These are phyloP conservation scores for Macrocybe gigantea DNA, from an alignment of 768 basidiomycete genomes.

Conservation along the genomic window DNA sequence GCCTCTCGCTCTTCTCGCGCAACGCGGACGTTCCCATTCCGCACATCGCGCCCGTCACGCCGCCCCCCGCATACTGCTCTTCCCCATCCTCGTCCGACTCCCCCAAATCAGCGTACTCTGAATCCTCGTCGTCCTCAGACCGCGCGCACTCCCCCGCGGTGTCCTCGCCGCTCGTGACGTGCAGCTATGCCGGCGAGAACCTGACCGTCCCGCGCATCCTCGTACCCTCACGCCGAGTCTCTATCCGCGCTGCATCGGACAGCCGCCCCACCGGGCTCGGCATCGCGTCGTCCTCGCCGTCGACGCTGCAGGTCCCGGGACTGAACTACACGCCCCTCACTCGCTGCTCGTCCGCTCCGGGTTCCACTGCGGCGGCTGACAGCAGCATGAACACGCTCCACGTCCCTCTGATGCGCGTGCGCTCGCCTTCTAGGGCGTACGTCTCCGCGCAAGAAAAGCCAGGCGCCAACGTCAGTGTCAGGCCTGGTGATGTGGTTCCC, in stretches of 20 bases:
- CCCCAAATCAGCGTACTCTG: background rate
- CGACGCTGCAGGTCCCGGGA: background rate
- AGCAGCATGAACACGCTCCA: too few relatives aligned
- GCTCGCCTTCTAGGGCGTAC: too few relatives aligned
- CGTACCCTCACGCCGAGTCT: background rate
- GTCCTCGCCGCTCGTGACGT: too few relatives aligned
- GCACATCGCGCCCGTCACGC: constrained; percentile 2
- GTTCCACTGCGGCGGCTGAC: too few relatives aligned
- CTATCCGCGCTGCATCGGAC: constrained; percentile 3
- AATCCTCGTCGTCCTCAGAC: background rate
- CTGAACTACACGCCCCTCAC: background rate
- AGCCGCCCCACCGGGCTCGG: background rate
- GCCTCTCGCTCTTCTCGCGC: constrained; percentile 9
- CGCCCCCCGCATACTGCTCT: constrained; percentile 4
- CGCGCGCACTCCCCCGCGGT: background rate
- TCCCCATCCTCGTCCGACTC: background rate
- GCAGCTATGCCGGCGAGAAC: too few relatives aligned
- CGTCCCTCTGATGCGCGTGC: too few relatives aligned
- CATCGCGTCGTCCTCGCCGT: background rate
- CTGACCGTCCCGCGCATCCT: background rate
- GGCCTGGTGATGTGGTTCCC: too few relatives aligned
- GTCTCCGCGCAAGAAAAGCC: too few relatives aligned
- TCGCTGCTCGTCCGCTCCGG: too few relatives aligned
- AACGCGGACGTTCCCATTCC: constrained; percentile 8
- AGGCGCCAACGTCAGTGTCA: too few relatives aligned